Percentiles rank a stretch among this genome's conserved stretches.
Conservation (phyloP, 148 eudicot species). For the Cornus kousa region DNA sequence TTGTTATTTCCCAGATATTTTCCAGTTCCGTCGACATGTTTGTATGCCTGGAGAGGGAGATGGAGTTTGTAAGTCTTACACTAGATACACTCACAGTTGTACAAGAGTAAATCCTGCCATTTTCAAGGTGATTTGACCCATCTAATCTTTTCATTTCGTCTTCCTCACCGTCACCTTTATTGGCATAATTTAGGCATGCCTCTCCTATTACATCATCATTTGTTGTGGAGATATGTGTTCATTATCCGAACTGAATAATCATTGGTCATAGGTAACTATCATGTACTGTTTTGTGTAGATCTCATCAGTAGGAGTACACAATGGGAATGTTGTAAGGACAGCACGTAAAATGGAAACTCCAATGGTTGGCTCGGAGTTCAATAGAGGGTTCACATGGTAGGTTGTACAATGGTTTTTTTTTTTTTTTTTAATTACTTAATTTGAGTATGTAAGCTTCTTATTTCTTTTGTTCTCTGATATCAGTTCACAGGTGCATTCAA, state of each 20-base stretch:
- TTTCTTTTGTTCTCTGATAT: conserved; percentile 10
- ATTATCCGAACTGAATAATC: background rate
- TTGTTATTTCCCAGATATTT: conserved; percentile 36
- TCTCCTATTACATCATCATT: background rate
- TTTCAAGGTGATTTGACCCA: conserved; percentile 31
- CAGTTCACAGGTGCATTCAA: conserved; percentile 43
- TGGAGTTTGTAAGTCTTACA: conserved; percentile 24
- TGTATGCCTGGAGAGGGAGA: conserved; percentile 28
- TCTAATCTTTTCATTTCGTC: conserved; percentile 7
- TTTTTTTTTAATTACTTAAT: background rate
- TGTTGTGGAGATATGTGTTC: conserved; percentile 1
- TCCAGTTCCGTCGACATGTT: conserved; percentile 30
- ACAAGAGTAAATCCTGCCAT: conserved; percentile 31
- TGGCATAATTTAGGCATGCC: background rate
- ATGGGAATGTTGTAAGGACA: conserved; percentile 23
- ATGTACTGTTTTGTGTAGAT: conserved; percentile 26
- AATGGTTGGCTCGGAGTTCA: conserved; percentile 18
- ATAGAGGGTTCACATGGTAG: conserved; percentile 35
- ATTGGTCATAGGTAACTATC: background rate
- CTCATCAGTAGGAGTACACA: conserved; percentile 23
- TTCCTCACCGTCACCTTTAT: background rate
- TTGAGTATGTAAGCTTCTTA: background rate
- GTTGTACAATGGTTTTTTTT: background rate
- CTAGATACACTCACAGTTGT: conserved; percentile 32
- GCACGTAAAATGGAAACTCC: conserved; percentile 27